Percentiles rank a stretch among this genome's conserved stretches.
phyloP scores from a whole-genome alignment of 2,329 filamentous ascomycete genomes.

The Westerdykella aurantiaca region DNA sequence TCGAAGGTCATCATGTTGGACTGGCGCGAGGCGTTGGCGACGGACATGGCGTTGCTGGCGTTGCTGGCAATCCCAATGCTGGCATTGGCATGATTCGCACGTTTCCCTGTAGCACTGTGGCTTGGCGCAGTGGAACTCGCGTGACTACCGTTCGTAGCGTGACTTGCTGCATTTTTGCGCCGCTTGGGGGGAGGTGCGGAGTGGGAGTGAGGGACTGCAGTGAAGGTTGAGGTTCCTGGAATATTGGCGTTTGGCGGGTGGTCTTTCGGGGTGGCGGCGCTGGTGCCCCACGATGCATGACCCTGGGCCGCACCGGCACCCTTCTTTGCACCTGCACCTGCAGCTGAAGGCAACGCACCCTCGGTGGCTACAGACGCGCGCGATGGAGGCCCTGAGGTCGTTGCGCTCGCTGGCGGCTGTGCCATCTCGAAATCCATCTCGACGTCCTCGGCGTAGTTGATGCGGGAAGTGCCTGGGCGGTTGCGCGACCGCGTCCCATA shows the following conservation, averaged over 20 bases:
- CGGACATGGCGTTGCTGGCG: conserved; percentile 39
- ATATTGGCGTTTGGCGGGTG: conserved; percentile 35
- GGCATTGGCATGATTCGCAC: conserved; percentile 48
- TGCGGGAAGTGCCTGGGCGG: conserved; percentile 69
- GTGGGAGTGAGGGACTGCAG: conserved; percentile 39
- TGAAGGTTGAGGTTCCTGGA: conserved; percentile 55
- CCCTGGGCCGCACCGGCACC: conserved; percentile 36
- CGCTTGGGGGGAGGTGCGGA: conserved; percentile 55
- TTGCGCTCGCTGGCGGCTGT: conserved; percentile 54
- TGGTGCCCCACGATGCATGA: conserved; percentile 35
- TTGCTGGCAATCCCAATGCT: conserved; percentile 32
- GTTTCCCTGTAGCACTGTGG: conserved; percentile 29
- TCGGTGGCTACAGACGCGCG: conserved; percentile 32
- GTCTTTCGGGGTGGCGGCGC: conserved; percentile 33
- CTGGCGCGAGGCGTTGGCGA: conserved; percentile 48
- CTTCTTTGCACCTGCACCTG: conserved; percentile 33
- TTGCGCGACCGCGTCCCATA: conserved; percentile 96
- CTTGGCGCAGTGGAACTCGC: conserved; percentile 35
- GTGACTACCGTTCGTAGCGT: conserved; percentile 32
- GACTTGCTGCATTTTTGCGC: conserved; percentile 64
- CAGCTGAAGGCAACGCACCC: conserved; percentile 23
- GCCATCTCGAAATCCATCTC: conserved; percentile 79
- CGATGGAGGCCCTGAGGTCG: conserved; percentile 41
- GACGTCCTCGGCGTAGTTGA: conserved; percentile 93
- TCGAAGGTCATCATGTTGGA: conserved; percentile 90